These are phyloP conservation scores for Penicillium sp. DNA, from an alignment of 2,329 filamentous ascomycete genomes.

Conservation along the genomic window DNA sequence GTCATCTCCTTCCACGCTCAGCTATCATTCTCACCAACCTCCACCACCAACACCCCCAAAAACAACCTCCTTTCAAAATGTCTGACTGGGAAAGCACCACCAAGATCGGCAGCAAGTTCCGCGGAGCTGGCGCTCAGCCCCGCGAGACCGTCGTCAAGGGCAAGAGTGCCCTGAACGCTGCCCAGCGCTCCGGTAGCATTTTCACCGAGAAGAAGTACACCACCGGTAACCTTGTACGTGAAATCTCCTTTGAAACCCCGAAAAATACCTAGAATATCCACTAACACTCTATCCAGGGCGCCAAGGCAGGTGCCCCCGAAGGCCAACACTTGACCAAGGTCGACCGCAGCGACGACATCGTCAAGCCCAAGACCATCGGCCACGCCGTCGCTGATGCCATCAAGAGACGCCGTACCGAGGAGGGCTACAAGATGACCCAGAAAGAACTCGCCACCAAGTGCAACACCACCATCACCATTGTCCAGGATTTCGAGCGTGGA, in stretches of 20 bases:
- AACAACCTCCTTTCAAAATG: constrained; percentile 44
- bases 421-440: constrained; percentile 95
- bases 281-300: constrained; percentile 39
- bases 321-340: constrained; percentile 97
- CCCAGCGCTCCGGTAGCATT: constrained; percentile 73
- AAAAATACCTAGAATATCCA: not conserved
- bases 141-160: constrained; percentile 90
- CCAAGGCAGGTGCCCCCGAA: constrained; percentile 58
- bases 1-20: constrained; percentile 17
- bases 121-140: constrained; percentile 58
- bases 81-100: constrained; percentile 86
- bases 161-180: constrained; percentile 82
- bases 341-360: constrained; percentile 94
- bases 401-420: constrained; percentile 71
- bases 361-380: constrained; percentile 92
- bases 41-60: constrained; percentile 3
- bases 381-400: constrained; percentile 79
- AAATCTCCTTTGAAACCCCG: not conserved
- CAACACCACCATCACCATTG: constrained; percentile 77
- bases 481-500: constrained; percentile 84
- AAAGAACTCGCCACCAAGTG: constrained; percentile 82
- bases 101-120: constrained; percentile 88
- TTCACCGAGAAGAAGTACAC: constrained; percentile 92
- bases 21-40: constrained; percentile 2
- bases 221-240: constrained; percentile 70